Conservation (phyloP, 2,329 filamentous ascomycete species). For the Pyrenochaeta sp. region DNA sequence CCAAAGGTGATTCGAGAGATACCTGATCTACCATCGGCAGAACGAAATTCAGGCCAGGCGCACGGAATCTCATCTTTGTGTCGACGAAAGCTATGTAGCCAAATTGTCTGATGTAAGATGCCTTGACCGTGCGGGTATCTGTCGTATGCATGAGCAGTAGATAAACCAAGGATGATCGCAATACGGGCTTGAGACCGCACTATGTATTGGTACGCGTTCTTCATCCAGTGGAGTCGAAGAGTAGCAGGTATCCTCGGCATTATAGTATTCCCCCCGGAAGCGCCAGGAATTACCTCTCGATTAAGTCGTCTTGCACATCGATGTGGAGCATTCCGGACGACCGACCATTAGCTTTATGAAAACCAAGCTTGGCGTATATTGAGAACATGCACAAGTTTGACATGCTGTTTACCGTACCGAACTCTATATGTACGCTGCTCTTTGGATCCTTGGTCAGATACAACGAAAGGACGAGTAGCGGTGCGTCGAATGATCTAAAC, state of each 20-base stretch:
- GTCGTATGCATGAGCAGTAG: background rate
- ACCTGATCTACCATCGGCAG: too few relatives aligned
- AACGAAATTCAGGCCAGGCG: background rate
- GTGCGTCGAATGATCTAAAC: too few relatives aligned
- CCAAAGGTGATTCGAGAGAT: too few relatives aligned
- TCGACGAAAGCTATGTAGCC: background rate
- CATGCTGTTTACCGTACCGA: background rate
- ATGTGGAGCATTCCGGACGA: background rate
- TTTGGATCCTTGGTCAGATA: too few relatives aligned
- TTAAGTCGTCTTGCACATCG: background rate
- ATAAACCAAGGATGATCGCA: background rate
- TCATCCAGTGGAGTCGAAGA: background rate
- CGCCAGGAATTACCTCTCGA: background rate
- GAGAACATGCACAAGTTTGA: background rate
- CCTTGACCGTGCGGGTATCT: background rate
- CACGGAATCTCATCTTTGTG: background rate
- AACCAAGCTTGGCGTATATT: background rate
- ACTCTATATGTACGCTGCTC: too few relatives aligned
- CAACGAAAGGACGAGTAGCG: too few relatives aligned
- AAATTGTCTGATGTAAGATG: background rate
- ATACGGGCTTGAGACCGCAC: background rate
- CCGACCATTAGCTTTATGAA: background rate
- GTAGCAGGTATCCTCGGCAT: background rate
- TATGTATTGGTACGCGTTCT: background rate
- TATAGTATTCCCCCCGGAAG: background rate